Percentiles rank a stretch among this genome's conserved stretches.
Evolutionary conservation across 805 yeast species (phyloP).

Genomic region (Jamesozyma lodderae): DNA sequence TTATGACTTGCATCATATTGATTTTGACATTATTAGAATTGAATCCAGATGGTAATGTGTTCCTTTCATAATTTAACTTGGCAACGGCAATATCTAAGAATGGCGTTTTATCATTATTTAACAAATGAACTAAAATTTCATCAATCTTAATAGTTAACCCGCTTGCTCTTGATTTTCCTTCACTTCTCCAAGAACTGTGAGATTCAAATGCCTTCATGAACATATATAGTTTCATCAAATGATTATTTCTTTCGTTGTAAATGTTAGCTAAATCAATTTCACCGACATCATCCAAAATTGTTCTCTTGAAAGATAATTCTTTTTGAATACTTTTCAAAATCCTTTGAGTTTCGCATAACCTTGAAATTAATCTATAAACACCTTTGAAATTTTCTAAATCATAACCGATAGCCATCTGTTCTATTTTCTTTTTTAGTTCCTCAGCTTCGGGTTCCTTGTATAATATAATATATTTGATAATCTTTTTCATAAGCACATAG

Average conservation of each 20-base stretch:
- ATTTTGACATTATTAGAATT: constrained; percentile 54
- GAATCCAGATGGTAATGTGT: constrained; percentile 58
- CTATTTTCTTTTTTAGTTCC: constrained; percentile 47
- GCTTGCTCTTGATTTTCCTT: constrained; percentile 23
- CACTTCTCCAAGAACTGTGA: constrained; percentile 24
- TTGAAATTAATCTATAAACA: constrained; percentile 39
- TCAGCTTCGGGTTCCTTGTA: constrained; percentile 67
- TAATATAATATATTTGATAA: constrained; percentile 54
- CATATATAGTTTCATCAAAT: constrained; percentile 36
- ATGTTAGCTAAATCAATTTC: constrained; percentile 37
- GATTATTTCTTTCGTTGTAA: constrained; percentile 31
- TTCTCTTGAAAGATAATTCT: constrained; percentile 42
- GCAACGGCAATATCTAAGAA: constrained; percentile 65
- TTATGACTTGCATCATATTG: constrained; percentile 58
- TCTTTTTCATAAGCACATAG: constrained; percentile 55
- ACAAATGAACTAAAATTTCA: constrained; percentile 60
- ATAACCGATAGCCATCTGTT: constrained; percentile 57
- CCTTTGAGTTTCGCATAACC: constrained; percentile 41
- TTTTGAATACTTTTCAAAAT: constrained; percentile 35
- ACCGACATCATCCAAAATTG: constrained; percentile 41
- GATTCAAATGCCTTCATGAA: constrained; percentile 37
- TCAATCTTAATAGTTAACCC: constrained; percentile 55
- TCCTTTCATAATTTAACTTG: constrained; percentile 48
- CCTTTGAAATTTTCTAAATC: constrained; percentile 54
- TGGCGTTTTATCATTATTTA: constrained; percentile 50